Percentiles rank a stretch among this genome's conserved stretches.
Conservation (phyloP, 805 yeast genomes). For the Saturnispora kantuleensis region DNA sequence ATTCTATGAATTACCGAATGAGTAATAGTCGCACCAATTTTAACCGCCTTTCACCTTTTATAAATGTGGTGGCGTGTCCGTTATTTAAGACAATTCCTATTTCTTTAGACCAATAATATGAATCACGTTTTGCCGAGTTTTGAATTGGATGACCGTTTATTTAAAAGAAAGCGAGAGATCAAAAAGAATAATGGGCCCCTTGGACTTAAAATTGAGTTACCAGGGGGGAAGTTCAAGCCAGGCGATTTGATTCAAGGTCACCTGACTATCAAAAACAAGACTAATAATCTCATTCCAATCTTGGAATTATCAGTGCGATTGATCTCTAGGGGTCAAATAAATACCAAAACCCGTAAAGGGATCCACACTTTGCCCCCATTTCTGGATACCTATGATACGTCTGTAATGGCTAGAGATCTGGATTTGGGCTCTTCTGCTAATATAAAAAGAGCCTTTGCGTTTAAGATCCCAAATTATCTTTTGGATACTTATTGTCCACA, state of each 20-base stretch:
- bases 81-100: too few species aligned
- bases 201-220: conserved; percentile 24
- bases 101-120: not conserved
- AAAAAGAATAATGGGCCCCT: conserved; percentile 21
- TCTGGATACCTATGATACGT: conserved; percentile 28
- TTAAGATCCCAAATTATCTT: conserved; percentile 42
- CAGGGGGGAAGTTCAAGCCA: conserved; percentile 43
- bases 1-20: too few species aligned
- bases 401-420: not conserved
- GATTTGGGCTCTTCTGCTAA: too few species aligned
- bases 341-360: not conserved
- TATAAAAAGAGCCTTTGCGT: conserved; percentile 26
- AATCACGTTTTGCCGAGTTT: conserved; percentile 57
- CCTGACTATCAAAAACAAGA: conserved; percentile 32
- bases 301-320: conserved; percentile 26
- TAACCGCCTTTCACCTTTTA: not conserved
- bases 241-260: conserved; percentile 62
- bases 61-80: not conserved
- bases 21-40: too few species aligned
- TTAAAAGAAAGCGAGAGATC: conserved; percentile 17
- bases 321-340: not conserved
- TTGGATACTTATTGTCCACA: conserved; percentile 46
- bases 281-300: conserved; percentile 17
- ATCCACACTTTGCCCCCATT: conserved; percentile 14
- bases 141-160: conserved; percentile 46